Evolutionary conservation across 768 basidiomycete genomes (phyloP).

Genomic region (Collybia nuda): DNA sequence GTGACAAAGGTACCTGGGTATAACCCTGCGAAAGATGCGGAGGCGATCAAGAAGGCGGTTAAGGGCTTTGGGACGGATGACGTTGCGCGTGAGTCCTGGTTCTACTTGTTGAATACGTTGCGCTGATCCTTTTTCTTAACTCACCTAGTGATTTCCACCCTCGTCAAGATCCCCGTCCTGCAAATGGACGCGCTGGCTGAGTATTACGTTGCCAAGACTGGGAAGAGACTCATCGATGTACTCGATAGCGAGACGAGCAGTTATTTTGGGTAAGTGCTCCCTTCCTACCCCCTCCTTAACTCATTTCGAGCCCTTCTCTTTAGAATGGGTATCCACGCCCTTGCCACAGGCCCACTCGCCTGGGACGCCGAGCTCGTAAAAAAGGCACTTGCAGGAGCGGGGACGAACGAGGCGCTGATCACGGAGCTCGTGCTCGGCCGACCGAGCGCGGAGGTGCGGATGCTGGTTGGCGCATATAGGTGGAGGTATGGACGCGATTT

Average conservation of each 20-base stretch:
- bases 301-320: neutral
- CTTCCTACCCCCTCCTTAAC: no score
- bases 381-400: conserved; percentile 21
- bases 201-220: neutral
- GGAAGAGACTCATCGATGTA: no score
- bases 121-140: no score
- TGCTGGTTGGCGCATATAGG: conserved; percentile 30
- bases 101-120: no score
- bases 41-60: conserved; percentile 27
- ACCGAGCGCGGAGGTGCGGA: conserved; percentile 28
- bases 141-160: conserved; percentile 25
- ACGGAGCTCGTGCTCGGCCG: conserved; percentile 42
- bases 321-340: conserved; percentile 29
- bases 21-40: conserved; percentile 29
- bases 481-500: conserved; percentile 27
- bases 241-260: no score
- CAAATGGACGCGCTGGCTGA: conserved; percentile 36
- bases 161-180: conserved; percentile 29
- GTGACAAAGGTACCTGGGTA: conserved; percentile 29
- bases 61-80: conserved; percentile 11
- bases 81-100: no score
- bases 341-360: conserved; percentile 35
- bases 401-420: conserved; percentile 35
- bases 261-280: conserved; percentile 31
- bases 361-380: conserved; percentile 38